These are phyloP conservation scores for Hippophae tibetana DNA, from an alignment of 306 rosid species.

Conservation along the genomic window DNA sequence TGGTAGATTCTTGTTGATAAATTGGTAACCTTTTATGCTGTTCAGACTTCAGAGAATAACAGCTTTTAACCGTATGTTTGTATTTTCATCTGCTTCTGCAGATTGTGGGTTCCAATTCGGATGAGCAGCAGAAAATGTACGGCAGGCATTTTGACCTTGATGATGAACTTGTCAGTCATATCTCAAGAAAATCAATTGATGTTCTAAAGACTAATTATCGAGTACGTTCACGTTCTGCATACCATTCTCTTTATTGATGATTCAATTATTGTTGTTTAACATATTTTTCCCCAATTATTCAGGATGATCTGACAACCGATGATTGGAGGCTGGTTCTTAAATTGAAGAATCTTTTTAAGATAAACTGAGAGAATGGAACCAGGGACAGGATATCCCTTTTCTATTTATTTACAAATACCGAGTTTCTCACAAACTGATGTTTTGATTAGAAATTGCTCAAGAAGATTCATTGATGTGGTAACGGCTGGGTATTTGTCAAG, in stretches of 20 bases:
- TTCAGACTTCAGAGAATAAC: too few species aligned
- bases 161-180: constrained; percentile 91
- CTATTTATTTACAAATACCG: too few species aligned
- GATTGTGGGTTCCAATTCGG: constrained; percentile 67
- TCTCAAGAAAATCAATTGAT: constrained; percentile 79
- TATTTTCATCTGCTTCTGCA: constrained; percentile 22
- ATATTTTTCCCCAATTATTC: constrained; percentile 4
- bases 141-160: constrained; percentile 94
- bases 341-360: constrained; percentile 72
- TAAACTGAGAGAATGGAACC: constrained; percentile 30
- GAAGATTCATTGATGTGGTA: too few species aligned
- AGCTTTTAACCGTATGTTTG: too few species aligned
- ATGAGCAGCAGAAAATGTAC: constrained; percentile 90
- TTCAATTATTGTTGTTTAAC: not conserved
- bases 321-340: constrained; percentile 83
- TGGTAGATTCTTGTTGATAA: too few species aligned
- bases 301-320: constrained; percentile 65
- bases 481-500: too few species aligned
- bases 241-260: not conserved
- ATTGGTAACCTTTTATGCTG: too few species aligned
- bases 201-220: constrained; percentile 70
- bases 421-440: too few species aligned
- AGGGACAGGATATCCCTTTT: too few species aligned
- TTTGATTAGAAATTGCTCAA: too few species aligned
- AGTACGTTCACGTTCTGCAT: constrained; percentile 36